Evolutionary conservation across 2,329 filamentous ascomycete species (phyloP).

Genomic region (Alternaria sp.): DNA sequence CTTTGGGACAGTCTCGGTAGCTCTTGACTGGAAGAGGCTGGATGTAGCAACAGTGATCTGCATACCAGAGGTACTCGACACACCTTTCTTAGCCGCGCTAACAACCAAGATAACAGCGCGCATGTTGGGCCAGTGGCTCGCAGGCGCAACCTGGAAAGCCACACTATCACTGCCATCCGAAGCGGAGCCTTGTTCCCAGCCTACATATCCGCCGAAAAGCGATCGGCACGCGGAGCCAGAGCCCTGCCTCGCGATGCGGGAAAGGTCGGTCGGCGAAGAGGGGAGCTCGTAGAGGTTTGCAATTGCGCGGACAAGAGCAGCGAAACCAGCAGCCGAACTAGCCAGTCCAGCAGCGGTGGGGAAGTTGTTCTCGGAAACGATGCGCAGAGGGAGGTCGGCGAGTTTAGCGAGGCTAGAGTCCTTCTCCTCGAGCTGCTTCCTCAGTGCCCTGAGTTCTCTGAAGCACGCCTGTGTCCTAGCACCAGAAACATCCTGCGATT

Average conservation of each 20-base stretch:
- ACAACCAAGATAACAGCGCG: constrained; percentile 89
- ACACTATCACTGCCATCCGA: constrained; percentile 84
- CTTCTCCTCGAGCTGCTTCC: constrained; percentile 74
- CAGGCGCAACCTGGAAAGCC: constrained; percentile 86
- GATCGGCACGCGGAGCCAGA: constrained; percentile 94
- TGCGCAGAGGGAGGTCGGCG: constrained; percentile 75
- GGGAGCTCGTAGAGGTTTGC: constrained; percentile 90
- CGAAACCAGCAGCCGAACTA: constrained; percentile 69
- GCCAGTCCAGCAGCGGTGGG: constrained; percentile 91
- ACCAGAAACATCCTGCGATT: constrained; percentile 81
- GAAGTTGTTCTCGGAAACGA: constrained; percentile 99
- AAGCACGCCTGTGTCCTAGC: constrained; percentile 95
- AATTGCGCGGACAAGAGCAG: constrained; percentile 77
- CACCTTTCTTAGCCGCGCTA: constrained; percentile 93
- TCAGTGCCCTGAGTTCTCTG: constrained; percentile 79
- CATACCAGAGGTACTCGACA: constrained; percentile 93
- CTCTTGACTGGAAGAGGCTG: constrained; percentile 80
- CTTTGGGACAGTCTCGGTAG: constrained; percentile 76
- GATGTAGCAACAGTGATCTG: constrained; percentile 94
- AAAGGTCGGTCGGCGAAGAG: constrained; percentile 81
- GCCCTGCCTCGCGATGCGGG: constrained; percentile 87
- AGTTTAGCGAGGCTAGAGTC: constrained; percentile 82
- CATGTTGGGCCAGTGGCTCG: constrained; percentile 95
- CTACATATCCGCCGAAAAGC: constrained; percentile 93
- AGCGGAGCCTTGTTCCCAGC: constrained; percentile 82